phyloP scores from a whole-genome alignment of 1,284 basidiomycete species.

The Peniophora sp. region DNA sequence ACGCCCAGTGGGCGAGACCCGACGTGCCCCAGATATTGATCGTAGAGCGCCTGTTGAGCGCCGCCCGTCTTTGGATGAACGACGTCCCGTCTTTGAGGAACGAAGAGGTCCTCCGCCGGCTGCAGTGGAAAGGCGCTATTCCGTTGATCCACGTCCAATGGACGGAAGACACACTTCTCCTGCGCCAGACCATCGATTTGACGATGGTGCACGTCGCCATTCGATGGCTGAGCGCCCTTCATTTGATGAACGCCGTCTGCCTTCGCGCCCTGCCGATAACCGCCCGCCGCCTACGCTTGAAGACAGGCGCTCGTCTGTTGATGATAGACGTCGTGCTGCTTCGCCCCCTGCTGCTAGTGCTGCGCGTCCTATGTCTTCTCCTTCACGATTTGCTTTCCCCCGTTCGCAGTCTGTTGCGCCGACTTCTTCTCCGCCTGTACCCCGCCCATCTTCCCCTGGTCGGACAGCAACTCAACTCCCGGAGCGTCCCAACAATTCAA shows the following conservation, averaged over 20 bases:
- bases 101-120: constrained; percentile 1
- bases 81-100: neutral
- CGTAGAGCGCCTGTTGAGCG: constrained; percentile 8
- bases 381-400: constrained; percentile 1
- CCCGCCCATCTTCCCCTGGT: constrained; percentile 10
- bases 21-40: constrained; percentile 13
- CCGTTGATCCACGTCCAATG: constrained; percentile 2
- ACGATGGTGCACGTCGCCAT: too few relatives aligned
- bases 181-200: too few relatives aligned
- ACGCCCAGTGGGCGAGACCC: neutral
- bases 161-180: too few relatives aligned
- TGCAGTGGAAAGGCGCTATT: constrained; percentile 7
- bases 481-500: constrained; percentile 16
- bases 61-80: constrained; percentile 13
- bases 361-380: neutral
- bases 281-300: neutral
- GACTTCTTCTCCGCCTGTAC: neutral
- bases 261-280: constrained; percentile 1
- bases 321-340: constrained; percentile 5
- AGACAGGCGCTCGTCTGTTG: constrained; percentile 5
- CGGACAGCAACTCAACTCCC: constrained; percentile 15
- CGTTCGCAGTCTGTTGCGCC: neutral
- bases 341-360: constrained; percentile 6
- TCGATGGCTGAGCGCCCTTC: neutral
- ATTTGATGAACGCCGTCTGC: neutral